These are phyloP conservation scores for Pichia kudriavzevii DNA, from an alignment of 1,139 yeast species.

Conservation along the genomic window DNA sequence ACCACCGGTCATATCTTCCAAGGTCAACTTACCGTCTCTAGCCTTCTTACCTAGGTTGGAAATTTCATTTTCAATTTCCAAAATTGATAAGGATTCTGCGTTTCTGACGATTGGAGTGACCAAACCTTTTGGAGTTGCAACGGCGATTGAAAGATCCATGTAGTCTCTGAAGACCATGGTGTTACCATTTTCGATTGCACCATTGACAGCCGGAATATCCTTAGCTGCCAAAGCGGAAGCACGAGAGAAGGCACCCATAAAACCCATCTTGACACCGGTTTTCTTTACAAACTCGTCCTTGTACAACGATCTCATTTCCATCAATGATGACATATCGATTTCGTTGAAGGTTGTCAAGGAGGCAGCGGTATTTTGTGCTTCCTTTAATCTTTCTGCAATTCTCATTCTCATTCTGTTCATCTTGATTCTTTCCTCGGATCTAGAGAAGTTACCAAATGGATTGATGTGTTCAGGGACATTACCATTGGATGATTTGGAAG, in stretches of 20 bases:
- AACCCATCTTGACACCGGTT: constrained; percentile 92
- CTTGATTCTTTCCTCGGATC: constrained; percentile 88
- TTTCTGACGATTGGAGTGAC: constrained; percentile 98
- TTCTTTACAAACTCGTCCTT: constrained; percentile 94
- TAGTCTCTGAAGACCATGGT: constrained; percentile 95
- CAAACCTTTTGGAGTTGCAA: constrained; percentile 98
- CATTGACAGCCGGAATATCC: constrained; percentile 93
- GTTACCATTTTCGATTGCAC: constrained; percentile 86
- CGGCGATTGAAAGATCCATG: constrained; percentile 93
- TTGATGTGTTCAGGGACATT: constrained; percentile 33
- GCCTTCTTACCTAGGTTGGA: constrained; percentile 81
- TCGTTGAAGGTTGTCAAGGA: constrained; percentile 97
- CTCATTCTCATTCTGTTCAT: constrained; percentile 99
- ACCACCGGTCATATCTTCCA: constrained; percentile 99
- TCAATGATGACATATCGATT: constrained; percentile 88
- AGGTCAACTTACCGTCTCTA: constrained; percentile 90
- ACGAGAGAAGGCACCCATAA: constrained; percentile 98
- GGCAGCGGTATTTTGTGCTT: constrained; percentile 98
- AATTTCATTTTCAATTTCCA: constrained; percentile 88
- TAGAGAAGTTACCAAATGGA: constrained; percentile 55
- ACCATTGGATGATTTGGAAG: constrained; percentile 28
- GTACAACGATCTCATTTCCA: constrained; percentile 93
- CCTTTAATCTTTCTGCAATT: constrained; percentile 98
- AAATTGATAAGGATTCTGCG: constrained; percentile 82
- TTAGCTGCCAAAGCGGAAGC: constrained; percentile 91